Evolutionary conservation across 805 yeast genomes (phyloP).

Genomic region (Spathaspora hagerdaliae): DNA sequence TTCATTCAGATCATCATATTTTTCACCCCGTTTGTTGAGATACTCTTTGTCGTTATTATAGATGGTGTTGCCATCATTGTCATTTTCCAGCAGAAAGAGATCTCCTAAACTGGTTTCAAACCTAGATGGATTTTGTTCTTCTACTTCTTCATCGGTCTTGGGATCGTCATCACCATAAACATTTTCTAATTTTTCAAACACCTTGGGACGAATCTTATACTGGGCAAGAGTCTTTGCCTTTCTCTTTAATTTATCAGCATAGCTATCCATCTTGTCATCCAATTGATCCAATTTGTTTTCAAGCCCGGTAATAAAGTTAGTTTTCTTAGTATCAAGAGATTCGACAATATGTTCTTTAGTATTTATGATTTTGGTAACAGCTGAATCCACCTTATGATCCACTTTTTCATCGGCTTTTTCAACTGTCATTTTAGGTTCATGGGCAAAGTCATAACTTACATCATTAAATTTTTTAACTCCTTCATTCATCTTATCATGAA

Average conservation of each 20-base stretch:
- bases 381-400: constrained; percentile 12
- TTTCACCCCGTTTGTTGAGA: constrained; percentile 2
- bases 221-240: neutral
- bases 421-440: constrained; percentile 16
- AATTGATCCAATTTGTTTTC: constrained; percentile 9
- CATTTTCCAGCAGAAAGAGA: neutral
- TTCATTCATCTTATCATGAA: constrained; percentile 12
- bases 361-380: neutral
- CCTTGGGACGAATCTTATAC: constrained; percentile 5
- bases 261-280: constrained; percentile 5
- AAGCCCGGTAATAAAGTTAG: constrained; percentile 2
- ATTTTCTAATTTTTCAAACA: constrained; percentile 5
- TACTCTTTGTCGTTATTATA: constrained; percentile 1
- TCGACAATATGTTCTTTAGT: constrained; percentile 10
- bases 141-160: constrained; percentile 1
- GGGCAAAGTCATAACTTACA: constrained; percentile 16
- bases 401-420: constrained; percentile 16
- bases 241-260: constrained; percentile 6
- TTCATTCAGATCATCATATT: neutral
- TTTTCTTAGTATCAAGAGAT: constrained; percentile 11
- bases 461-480: constrained; percentile 13
- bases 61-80: neutral
- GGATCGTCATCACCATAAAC: neutral
- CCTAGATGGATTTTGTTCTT: neutral
- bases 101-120: neutral